phyloP scores from a whole-genome alignment of 2,329 filamentous ascomycete species.

The Dryadomyces quercus-mongolicae region DNA sequence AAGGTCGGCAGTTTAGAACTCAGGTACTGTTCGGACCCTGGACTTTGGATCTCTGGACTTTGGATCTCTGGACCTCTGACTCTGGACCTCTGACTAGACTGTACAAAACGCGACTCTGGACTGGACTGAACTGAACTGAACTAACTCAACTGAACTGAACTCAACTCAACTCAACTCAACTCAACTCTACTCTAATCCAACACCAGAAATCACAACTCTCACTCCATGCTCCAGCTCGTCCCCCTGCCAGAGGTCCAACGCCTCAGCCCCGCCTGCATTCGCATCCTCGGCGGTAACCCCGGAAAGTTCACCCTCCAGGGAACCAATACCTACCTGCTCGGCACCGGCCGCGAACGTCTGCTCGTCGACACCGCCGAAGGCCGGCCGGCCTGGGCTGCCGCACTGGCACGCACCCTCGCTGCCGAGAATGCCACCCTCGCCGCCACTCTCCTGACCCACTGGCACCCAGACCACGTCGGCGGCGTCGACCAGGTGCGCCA shows the following conservation, averaged over 20 bases:
- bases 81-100: too few species aligned
- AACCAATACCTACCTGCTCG: constrained; percentile 92
- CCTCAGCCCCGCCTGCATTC: constrained; percentile 64
- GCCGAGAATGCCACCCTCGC: constrained; percentile 57
- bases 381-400: constrained; percentile 56
- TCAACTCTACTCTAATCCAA: neutral
- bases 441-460: constrained; percentile 73
- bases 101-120: too few species aligned
- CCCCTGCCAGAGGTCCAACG: constrained; percentile 62
- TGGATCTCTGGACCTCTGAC: too few species aligned
- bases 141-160: too few species aligned
- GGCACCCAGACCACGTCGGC: constrained; percentile 78
- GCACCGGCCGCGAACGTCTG: constrained; percentile 58
- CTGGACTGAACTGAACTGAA: too few species aligned
- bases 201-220: neutral
- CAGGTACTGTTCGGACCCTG: too few species aligned
- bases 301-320: constrained; percentile 66
- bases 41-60: too few species aligned
- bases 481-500: constrained; percentile 58
- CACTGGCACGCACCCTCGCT: constrained; percentile 51
- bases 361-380: constrained; percentile 90
- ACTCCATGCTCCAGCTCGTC: constrained; percentile 48
- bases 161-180: too few species aligned
- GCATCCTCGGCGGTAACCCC: constrained; percentile 84
- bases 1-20: too few species aligned